Base-by-base conservation (phyloP, 805 yeast species). In the Huiozyma naganishii region DNA sequence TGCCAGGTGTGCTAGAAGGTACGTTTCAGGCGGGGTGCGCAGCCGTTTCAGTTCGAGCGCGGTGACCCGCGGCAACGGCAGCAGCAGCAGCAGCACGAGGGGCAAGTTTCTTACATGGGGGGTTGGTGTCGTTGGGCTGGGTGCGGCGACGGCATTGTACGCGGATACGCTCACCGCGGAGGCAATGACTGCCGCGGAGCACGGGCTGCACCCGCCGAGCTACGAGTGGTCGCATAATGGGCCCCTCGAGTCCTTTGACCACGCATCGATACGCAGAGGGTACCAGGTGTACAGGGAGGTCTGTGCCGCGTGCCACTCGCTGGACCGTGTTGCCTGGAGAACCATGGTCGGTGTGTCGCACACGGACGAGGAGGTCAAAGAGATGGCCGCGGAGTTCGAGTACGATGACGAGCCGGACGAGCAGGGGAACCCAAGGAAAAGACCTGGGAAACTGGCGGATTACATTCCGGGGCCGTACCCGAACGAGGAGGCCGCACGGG, bases 101-200 rank as follows among this genome's bases (percentile, higher is more conserved):
- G 27, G 35, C 8, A 36, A 32, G 48, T 55, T 59, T 32, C 29
- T 7, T 8, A 17, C 10, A 40, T 76, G 73, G 58, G 80, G 72
- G 59, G 59, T 71, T 57, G 68, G 80, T 55, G 71, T 75, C 53
- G 80, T 81, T 57, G 67, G 72, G 52, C 67, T 69, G 32, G 70
- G 79, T 46, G 81, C 79, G 54, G 86, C 84, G 48, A 95, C 95
- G 53, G 70, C 84, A 49, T 75, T 86, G 46, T 87, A 94, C 39
- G 83, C 92, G 46, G 83, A 82, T 65, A 70, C 83, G 59, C 71
- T 84, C 61, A 74, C 88, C 29, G 76, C 80, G 66, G 80, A 87
- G 50, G 97, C 97, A 61, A 84, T 90, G 95, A 89, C 98, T 45
- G 94, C 92, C 53, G 96, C 97, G 54, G 98, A 92, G 72, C 97